Conservation (phyloP, 176 grass and related monocot species). For the Carex myosuroides region DNA sequence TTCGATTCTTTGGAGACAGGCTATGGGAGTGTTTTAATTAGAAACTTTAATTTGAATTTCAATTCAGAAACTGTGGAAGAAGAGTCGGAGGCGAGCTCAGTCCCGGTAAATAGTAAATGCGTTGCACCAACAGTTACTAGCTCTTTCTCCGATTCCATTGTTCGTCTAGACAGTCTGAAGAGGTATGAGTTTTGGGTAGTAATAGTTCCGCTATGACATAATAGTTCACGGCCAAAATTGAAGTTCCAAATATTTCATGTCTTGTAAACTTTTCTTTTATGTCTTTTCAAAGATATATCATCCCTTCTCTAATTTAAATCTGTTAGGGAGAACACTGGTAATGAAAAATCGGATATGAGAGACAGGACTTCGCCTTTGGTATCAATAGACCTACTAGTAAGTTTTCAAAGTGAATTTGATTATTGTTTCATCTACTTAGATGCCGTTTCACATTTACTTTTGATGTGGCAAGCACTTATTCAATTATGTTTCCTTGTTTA, state of each 20-base stretch:
- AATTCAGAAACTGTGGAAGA: slow-evolving; percentile 35
- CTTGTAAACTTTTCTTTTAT: background rate
- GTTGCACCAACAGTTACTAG: slow-evolving; percentile 2
- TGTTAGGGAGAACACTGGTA: slow-evolving; percentile 21
- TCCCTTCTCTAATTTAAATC: background rate
- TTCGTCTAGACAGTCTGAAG: slow-evolving; percentile 6
- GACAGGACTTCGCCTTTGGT: slow-evolving; percentile 20
- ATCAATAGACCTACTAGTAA: slow-evolving; percentile 37
- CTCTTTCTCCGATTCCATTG: background rate
- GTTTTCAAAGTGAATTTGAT: background rate
- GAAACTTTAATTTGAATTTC: background rate
- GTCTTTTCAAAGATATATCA: background rate
- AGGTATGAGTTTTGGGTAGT: background rate
- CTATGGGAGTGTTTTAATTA: slow-evolving; percentile 46
- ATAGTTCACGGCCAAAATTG: background rate
- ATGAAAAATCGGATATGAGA: slow-evolving; percentile 21
- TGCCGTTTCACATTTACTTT: background rate
- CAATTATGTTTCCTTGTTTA: slow-evolving; percentile 21
- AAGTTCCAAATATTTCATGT: background rate
- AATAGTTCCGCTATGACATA: background rate
- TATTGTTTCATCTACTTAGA: background rate
- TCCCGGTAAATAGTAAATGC: slow-evolving; percentile 7
- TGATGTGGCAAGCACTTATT: background rate
- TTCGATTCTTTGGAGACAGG: slow-evolving; percentile 30
- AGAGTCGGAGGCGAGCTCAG: slow-evolving; percentile 41